Evolutionary conservation across 148 eudicot genomes (phyloP).

Genomic region (Persicaria tinctoria): DNA sequence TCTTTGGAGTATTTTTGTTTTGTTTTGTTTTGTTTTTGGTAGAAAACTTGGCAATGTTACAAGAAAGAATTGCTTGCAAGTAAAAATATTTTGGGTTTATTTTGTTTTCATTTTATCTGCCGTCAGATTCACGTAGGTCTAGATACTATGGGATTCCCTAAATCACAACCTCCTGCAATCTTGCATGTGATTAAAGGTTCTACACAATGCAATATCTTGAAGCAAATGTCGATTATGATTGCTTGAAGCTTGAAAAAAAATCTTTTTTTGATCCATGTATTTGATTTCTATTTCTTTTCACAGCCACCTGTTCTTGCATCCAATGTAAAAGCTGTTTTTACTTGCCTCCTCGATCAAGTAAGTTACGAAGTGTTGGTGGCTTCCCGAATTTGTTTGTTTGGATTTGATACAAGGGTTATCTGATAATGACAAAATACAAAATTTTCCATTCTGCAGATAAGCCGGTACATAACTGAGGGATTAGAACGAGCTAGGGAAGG

Average conservation of each 20-base stretch:
- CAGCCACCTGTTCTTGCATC: constrained; percentile 92
- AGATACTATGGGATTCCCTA: too few relatives aligned
- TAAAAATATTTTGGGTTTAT: too few relatives aligned
- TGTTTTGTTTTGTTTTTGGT: background rate
- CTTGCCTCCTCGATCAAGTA: constrained; percentile 95
- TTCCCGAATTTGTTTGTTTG: background rate
- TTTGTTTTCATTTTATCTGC: too few relatives aligned
- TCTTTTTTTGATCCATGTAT: constrained; percentile 10
- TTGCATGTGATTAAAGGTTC: too few relatives aligned
- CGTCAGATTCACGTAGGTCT: background rate
- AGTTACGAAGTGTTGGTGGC: constrained; percentile 4
- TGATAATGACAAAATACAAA: background rate
- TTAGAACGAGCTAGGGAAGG: constrained; percentile 92
- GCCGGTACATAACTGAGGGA: constrained; percentile 88
- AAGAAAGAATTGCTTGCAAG: too few relatives aligned
- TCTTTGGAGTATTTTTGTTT: too few relatives aligned
- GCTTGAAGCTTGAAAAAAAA: too few relatives aligned
- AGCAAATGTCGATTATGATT: too few relatives aligned
- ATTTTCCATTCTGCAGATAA: constrained; percentile 43
- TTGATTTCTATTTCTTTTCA: constrained; percentile 12
- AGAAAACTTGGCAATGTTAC: too few relatives aligned
- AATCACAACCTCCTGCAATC: too few relatives aligned
- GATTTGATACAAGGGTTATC: background rate
- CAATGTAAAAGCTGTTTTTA: constrained; percentile 79
- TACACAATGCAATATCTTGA: too few relatives aligned